These are phyloP conservation scores for Metarhizium sp. DNA, from an alignment of 2,329 filamentous ascomycete species.

Conservation along the genomic window DNA sequence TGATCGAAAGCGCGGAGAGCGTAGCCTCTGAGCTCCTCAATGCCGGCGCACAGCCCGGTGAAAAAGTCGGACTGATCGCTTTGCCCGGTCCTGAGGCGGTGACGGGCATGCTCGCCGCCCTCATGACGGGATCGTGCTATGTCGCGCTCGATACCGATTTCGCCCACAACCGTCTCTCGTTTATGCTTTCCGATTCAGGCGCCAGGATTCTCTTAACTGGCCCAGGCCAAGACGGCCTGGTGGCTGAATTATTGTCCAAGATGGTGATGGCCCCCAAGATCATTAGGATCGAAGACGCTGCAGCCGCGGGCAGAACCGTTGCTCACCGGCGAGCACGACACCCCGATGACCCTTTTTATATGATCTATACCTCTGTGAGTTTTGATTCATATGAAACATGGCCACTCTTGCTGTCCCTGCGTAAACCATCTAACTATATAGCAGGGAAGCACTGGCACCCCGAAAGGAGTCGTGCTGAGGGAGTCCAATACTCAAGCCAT, in stretches of 20 bases:
- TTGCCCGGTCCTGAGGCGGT: conserved; percentile 15
- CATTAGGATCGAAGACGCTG: conserved; percentile 12
- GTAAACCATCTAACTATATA: neutral
- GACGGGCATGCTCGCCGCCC: conserved; percentile 12
- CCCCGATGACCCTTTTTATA: conserved; percentile 14
- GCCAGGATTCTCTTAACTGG: conserved; percentile 11
- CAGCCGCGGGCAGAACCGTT: conserved; percentile 7
- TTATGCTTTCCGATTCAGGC: conserved; percentile 15
- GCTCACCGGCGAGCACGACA: conserved; percentile 8
- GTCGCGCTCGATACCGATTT: conserved; percentile 17
- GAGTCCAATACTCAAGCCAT: conserved; percentile 16
- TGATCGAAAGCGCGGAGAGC: conserved; percentile 13
- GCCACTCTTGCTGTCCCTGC: neutral
- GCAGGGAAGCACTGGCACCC: conserved; percentile 16
- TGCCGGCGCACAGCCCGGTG: conserved; percentile 11
- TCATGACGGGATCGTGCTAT: conserved; percentile 15
- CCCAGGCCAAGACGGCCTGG: conserved; percentile 10
- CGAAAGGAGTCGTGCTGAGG: conserved; percentile 15
- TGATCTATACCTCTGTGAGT: conserved; percentile 17
- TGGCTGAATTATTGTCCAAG: conserved; percentile 9
- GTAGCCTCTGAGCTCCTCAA: conserved; percentile 12
- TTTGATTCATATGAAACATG: neutral
- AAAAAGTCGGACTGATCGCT: conserved; percentile 11
- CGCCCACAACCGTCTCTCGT: conserved; percentile 14
- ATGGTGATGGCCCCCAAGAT: conserved; percentile 8